Percentiles rank a stretch among this genome's conserved stretches.
phyloP scores from a whole-genome alignment of 2,329 filamentous ascomycete species.

The Pseudogymnoascus sp. region DNA sequence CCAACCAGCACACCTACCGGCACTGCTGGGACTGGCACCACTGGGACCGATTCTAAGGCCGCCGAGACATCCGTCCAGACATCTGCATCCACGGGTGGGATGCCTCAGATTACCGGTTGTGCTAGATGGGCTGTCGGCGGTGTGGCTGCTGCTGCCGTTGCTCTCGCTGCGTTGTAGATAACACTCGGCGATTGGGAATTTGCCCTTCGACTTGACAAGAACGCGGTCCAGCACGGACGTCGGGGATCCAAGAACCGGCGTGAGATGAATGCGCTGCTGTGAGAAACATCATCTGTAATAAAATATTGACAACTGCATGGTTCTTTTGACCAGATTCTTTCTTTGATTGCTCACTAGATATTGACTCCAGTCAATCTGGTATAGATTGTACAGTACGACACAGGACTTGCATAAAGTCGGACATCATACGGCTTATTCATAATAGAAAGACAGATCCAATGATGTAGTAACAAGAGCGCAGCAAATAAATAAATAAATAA shows the following conservation, averaged over 20 bases:
- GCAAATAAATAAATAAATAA: not conserved
- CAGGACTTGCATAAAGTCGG: not conserved
- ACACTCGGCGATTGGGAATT: not conserved
- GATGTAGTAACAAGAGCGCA: not conserved
- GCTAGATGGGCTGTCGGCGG: not conserved
- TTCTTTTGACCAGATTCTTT: not conserved
- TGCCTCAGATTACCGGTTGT: not conserved
- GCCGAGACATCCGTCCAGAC: not conserved
- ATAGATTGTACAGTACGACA: not conserved
- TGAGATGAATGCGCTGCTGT: not conserved
- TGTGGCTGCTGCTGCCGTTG: slow-evolving; percentile 5
- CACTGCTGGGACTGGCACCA: slow-evolving; percentile 1
- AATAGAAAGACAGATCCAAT: not conserved
- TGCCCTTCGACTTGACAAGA: not conserved
- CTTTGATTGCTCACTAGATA: not conserved
- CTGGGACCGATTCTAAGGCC: not conserved
- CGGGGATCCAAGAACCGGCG: not conserved
- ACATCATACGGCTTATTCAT: not conserved
- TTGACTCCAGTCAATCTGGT: not conserved
- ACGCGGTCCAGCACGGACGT: not conserved
- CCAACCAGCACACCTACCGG: slow-evolving; percentile 1
- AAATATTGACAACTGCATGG: not conserved
- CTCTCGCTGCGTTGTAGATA: not conserved
- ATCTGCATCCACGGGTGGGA: slow-evolving; percentile 3
- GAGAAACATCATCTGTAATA: not conserved